Evolutionary conservation across 371 early-diverging fungal species (phyloP).

Genomic region (Apophysomyces ossiformis): DNA sequence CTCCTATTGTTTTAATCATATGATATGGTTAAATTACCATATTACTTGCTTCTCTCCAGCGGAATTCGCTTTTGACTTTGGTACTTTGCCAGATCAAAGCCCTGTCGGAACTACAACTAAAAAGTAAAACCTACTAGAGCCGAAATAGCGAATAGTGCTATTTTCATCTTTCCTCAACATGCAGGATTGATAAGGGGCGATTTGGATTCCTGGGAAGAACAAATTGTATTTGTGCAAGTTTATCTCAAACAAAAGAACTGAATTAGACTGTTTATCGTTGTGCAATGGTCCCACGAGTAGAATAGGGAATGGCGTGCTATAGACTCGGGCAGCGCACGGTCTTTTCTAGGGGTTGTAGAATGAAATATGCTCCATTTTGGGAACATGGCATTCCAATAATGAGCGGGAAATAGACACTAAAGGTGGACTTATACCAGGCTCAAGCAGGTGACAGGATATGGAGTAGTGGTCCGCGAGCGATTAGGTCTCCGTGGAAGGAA

Average conservation of each 20-base stretch:
- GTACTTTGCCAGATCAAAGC: too few relatives aligned
- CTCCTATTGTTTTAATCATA: too few relatives aligned
- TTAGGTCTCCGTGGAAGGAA: slow-evolving; percentile 47
- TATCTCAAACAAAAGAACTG: background rate
- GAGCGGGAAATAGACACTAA: too few relatives aligned
- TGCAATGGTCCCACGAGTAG: background rate
- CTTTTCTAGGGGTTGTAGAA: slow-evolving; percentile 62
- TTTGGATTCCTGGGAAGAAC: slow-evolving; percentile 1
- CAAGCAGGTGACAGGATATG: slow-evolving; percentile 29
- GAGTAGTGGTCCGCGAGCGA: slow-evolving; percentile 53
- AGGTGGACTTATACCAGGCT: slow-evolving; percentile 36
- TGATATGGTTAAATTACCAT: too few relatives aligned
- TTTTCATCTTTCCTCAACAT: background rate
- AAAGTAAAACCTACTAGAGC: too few relatives aligned
- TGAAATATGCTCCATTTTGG: slow-evolving; percentile 45
- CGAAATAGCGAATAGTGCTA: background rate
- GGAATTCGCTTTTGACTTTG: too few relatives aligned
- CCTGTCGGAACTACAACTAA: too few relatives aligned
- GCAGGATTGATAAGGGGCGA: background rate
- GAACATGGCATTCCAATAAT: slow-evolving; percentile 36
- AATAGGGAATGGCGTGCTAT: slow-evolving; percentile 59
- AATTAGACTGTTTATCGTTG: background rate
- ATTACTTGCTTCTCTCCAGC: too few relatives aligned
- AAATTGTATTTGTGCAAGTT: background rate
- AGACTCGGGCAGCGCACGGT: slow-evolving; percentile 65